A percentile compares a stretch with the other conserved stretches of the same genome.
Conservation (phyloP, 306 rosid genomes). For the Begonia masoniana region DNA sequence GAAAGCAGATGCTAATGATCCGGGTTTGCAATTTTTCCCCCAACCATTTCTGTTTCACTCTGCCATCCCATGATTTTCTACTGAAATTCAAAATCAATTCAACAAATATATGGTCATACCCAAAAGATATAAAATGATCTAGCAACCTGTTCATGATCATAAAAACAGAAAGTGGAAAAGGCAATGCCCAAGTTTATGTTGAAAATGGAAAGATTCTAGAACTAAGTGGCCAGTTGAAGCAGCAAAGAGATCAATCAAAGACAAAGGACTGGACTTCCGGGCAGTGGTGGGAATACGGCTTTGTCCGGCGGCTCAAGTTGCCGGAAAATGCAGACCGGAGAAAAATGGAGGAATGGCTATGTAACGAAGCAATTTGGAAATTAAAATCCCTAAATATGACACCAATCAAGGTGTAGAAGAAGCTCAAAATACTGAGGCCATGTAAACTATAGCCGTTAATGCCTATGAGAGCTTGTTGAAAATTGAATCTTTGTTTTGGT, state of each 20-base stretch:
- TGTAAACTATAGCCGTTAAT: conserved; percentile 15
- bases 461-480: neutral
- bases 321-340: conserved; percentile 86
- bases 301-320: conserved; percentile 79
- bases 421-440: conserved; percentile 13
- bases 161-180: conserved; percentile 60
- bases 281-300: conserved; percentile 89
- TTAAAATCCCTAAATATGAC: conserved; percentile 49
- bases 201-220: conserved; percentile 74
- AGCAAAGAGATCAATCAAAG: conserved; percentile 35
- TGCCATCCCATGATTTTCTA: conserved; percentile 4
- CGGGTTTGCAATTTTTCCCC: conserved; percentile 6
- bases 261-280: conserved; percentile 68
- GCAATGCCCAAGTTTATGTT: conserved; percentile 38
- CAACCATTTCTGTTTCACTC: conserved; percentile 5
- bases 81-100: too few relatives aligned
- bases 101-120: too few relatives aligned
- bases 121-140: too few relatives aligned
- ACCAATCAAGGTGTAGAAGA: conserved; percentile 23
- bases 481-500: neutral
- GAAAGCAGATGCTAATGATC: neutral
- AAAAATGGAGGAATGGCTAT: conserved; percentile 40
- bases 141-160: too few relatives aligned
- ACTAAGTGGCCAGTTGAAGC: conserved; percentile 77
- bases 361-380: conserved; percentile 49